Conservation (phyloP, 495 filamentous ascomycete species). For the Glarea lozoyensis region DNA sequence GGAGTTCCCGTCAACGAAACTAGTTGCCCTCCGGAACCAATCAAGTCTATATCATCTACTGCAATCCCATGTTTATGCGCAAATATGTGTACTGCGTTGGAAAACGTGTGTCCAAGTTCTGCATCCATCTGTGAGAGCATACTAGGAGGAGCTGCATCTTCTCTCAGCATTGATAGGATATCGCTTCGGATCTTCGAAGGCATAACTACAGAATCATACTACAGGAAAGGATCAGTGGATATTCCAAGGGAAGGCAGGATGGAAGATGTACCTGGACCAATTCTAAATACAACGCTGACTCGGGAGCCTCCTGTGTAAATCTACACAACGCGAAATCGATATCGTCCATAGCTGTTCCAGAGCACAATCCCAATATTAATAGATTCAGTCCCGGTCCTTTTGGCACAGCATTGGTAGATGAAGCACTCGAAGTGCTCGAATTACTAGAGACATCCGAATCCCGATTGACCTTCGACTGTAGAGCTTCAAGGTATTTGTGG, state of each 20-base stretch:
- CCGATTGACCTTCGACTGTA: conserved; percentile 15
- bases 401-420: conserved; percentile 4
- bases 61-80: conserved; percentile 18
- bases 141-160: conserved; percentile 22
- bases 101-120: conserved; percentile 22
- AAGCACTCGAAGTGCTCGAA: conserved; percentile 13
- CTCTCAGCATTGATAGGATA: conserved; percentile 20
- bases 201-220: conserved; percentile 23
- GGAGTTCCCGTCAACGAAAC: conserved; percentile 17
- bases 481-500: conserved; percentile 21
- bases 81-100: conserved; percentile 20
- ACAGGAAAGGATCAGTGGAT: neutral
- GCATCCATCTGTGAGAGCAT: conserved; percentile 25
- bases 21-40: conserved; percentile 21
- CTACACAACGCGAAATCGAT: conserved; percentile 22
- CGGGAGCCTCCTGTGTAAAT: conserved; percentile 21
- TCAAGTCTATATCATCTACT: conserved; percentile 21
- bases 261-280: conserved; percentile 16
- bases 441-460: too few relatives aligned
- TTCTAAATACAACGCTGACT: conserved; percentile 16
- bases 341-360: conserved; percentile 22
- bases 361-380: conserved; percentile 19
- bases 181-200: conserved; percentile 22
- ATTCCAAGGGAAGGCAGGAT: neutral
- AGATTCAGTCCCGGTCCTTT: conserved; percentile 15